phyloP scores from a whole-genome alignment of 2,329 filamentous ascomycete species.

The Claviceps arundinis region DNA sequence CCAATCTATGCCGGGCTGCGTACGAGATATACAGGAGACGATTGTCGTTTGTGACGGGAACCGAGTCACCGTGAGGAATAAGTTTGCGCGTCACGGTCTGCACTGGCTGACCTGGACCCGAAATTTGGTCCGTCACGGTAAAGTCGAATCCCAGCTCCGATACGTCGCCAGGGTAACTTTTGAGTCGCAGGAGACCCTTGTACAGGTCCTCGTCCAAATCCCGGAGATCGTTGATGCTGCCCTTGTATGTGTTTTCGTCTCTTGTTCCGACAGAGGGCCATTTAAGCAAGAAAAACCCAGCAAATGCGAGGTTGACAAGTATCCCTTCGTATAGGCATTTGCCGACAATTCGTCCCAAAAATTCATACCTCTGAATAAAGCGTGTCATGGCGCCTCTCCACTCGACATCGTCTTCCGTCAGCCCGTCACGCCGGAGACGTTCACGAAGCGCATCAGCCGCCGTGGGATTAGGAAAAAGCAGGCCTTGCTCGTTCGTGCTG shows the following conservation, averaged over 20 bases:
- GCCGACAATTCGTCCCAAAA: constrained; percentile 81
- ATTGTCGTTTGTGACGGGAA: constrained; percentile 79
- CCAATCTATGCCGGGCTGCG: constrained; percentile 75
- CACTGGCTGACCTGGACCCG: constrained; percentile 28
- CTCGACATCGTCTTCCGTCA: constrained; percentile 38
- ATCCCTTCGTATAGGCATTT: constrained; percentile 98
- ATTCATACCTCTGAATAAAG: constrained; percentile 68
- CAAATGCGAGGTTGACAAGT: constrained; percentile 82
- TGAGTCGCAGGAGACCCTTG: constrained; percentile 68
- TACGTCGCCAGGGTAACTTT: constrained; percentile 74
- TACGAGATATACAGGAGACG: constrained; percentile 88
- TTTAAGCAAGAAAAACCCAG: constrained; percentile 89
- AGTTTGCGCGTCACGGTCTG: constrained; percentile 63
- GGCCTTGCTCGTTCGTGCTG: constrained; percentile 68
- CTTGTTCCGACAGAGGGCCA: constrained; percentile 64
- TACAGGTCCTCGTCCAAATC: constrained; percentile 88
- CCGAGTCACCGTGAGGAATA: constrained; percentile 61
- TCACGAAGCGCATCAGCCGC: constrained; percentile 57
- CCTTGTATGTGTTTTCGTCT: constrained; percentile 62
- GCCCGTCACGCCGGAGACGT: constrained; percentile 35
- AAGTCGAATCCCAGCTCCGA: constrained; percentile 64
- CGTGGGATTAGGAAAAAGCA: constrained; percentile 78
- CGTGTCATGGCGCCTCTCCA: constrained; percentile 45
- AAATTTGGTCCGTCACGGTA: constrained; percentile 64
- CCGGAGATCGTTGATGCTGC: constrained; percentile 86